phyloP scores from a whole-genome alignment of 1,284 basidiomycete genomes.

The Puccinia horiana region DNA sequence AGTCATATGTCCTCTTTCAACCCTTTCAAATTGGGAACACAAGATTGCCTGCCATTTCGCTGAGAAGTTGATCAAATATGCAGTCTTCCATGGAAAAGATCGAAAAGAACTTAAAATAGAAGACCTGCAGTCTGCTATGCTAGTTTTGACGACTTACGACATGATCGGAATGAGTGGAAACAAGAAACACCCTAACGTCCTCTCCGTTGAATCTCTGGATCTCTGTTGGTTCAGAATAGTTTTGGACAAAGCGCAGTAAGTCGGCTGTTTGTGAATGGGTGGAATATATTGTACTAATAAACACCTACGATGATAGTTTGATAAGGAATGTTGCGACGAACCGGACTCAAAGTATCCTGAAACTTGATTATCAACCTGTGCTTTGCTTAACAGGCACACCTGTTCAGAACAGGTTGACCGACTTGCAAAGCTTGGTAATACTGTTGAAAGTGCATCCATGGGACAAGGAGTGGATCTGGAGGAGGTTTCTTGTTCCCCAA shows the following conservation, averaged over 20 bases:
- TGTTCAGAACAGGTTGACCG: neutral
- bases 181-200: neutral
- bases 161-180: neutral
- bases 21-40: neutral
- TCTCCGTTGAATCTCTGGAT: neutral
- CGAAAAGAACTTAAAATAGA: neutral
- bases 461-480: constrained; percentile 7
- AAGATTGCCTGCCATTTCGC: neutral
- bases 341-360: neutral
- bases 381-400: constrained; percentile 1
- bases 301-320: neutral
- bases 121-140: neutral
- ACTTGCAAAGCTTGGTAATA: neutral
- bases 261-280: neutral
- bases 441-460: neutral
- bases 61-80: neutral
- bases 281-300: neutral
- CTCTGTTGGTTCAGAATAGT: constrained; percentile 8
- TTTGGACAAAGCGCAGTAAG: neutral
- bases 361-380: neutral
- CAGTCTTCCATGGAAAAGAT: neutral
- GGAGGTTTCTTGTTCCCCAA: neutral
- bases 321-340: neutral
- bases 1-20: neutral
- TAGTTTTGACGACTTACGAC: constrained; percentile 1